phyloP scores from a whole-genome alignment of 495 filamentous ascomycete genomes.

The Chaetomium fimeti region DNA sequence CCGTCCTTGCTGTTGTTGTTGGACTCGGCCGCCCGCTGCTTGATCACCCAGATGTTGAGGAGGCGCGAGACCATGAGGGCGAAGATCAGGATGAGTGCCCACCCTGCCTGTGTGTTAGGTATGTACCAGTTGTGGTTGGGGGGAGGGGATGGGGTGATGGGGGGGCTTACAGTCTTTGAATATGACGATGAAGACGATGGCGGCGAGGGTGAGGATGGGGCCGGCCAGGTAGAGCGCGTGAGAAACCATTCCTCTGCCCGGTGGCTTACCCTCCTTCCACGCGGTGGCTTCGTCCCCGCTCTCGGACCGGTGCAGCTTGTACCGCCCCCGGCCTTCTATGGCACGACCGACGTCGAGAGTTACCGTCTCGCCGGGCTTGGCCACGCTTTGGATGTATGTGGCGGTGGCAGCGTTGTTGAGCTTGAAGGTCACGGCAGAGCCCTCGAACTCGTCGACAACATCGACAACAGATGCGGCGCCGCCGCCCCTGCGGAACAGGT shows the following conservation, averaged over 20 bases:
- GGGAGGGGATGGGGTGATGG: neutral
- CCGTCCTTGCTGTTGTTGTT: too few species aligned
- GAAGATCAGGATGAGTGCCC: constrained; percentile 46
- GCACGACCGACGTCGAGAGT: constrained; percentile 46
- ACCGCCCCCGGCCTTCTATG: constrained; percentile 22
- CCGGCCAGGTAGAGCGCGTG: constrained; percentile 47
- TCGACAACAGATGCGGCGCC: constrained; percentile 23
- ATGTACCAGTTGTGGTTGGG: too few species aligned
- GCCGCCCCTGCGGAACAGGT: constrained; percentile 35
- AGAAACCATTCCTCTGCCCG: constrained; percentile 41
- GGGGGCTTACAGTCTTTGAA: constrained; percentile 46
- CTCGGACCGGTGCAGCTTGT: constrained; percentile 20
- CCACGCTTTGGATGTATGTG: constrained; percentile 49
- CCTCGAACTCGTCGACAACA: constrained; percentile 39
- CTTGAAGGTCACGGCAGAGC: constrained; percentile 39
- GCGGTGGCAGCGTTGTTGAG: constrained; percentile 57
- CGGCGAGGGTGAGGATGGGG: constrained; percentile 44
- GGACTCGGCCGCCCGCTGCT: constrained; percentile 38
- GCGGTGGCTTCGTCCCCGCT: constrained; percentile 35
- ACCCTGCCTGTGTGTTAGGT: constrained; percentile 37
- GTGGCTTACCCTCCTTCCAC: constrained; percentile 33
- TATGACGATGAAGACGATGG: constrained; percentile 43
- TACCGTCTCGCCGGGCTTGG: constrained; percentile 45
- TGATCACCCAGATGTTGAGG: constrained; percentile 55
- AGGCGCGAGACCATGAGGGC: constrained; percentile 54